phyloP scores from a whole-genome alignment of 2,329 filamentous ascomycete species.

The Leptographium procerum region DNA sequence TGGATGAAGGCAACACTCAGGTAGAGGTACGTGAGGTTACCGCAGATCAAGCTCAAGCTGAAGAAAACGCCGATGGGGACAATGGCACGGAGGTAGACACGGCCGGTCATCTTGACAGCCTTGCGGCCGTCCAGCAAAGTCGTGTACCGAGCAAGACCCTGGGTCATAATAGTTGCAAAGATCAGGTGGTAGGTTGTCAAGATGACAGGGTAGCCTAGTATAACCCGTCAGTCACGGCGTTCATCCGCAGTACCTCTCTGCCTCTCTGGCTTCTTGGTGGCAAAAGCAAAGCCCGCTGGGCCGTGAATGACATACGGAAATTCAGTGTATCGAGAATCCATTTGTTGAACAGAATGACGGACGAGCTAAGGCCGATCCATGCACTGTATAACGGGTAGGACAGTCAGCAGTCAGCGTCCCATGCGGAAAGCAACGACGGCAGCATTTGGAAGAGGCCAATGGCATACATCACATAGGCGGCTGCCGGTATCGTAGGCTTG shows the following conservation, averaged over 20 bases:
- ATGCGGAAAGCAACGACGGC: background rate
- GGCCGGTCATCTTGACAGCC: slow-evolving; percentile 92
- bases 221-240: background rate
- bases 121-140: slow-evolving; percentile 86
- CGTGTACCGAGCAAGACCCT: slow-evolving; percentile 83
- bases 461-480: slow-evolving; percentile 67
- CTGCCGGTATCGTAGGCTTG: slow-evolving; percentile 59
- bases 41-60: slow-evolving; percentile 90
- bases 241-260: background rate
- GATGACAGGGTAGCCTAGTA: slow-evolving; percentile 58
- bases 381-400: slow-evolving; percentile 38
- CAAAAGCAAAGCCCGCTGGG: background rate
- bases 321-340: slow-evolving; percentile 80
- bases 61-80: slow-evolving; percentile 94
- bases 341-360: slow-evolving; percentile 99
- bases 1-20: slow-evolving; percentile 95
- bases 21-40: slow-evolving; percentile 91
- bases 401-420: background rate
- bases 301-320: slow-evolving; percentile 48
- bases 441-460: background rate
- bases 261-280: background rate
- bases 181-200: slow-evolving; percentile 92
- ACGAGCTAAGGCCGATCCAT: slow-evolving; percentile 89
- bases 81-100: slow-evolving; percentile 84
- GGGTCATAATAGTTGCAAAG: slow-evolving; percentile 90